phyloP scores from a whole-genome alignment of 2,329 filamentous ascomycete genomes.

The Cladophialophora psammophila region DNA sequence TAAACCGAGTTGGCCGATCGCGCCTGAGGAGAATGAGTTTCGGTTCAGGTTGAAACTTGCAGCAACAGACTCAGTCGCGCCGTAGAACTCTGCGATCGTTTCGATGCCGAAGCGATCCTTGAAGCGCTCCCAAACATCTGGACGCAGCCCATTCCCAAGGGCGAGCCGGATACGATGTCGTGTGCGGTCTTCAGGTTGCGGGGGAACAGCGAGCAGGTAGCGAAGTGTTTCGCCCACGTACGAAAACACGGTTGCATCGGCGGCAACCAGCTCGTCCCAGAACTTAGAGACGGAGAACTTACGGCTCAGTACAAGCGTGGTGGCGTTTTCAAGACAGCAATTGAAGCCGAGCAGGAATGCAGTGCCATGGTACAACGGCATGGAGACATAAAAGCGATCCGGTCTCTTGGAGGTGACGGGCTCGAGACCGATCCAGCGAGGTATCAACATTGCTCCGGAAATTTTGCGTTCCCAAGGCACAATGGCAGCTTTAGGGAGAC shows the following conservation, averaged over 20 bases:
- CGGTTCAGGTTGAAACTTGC: conserved; percentile 75
- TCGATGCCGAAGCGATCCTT: conserved; percentile 80
- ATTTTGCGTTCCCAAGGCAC: conserved; percentile 30
- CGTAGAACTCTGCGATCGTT: conserved; percentile 80
- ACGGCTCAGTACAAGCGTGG: conserved; percentile 75
- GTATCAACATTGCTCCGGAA: conserved; percentile 60
- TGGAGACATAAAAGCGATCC: conserved; percentile 80
- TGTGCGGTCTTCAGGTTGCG: conserved; percentile 70
- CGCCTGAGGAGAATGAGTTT: background rate
- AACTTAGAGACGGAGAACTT: conserved; percentile 77
- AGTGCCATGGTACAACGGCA: conserved; percentile 88
- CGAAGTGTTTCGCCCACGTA: conserved; percentile 81
- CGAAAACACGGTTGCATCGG: conserved; percentile 72
- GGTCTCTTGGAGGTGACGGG: conserved; percentile 53
- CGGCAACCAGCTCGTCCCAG: conserved; percentile 75
- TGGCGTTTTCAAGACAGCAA: conserved; percentile 59
- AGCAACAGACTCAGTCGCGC: conserved; percentile 74
- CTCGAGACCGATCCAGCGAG: conserved; percentile 36
- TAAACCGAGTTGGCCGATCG: conserved; percentile 68
- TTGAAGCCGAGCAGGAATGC: conserved; percentile 73
- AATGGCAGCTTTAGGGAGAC: conserved; percentile 80
- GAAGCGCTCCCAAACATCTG: conserved; percentile 85
- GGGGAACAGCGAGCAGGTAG: conserved; percentile 73
- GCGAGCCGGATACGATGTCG: conserved; percentile 74
- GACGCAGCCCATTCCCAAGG: conserved; percentile 84